Percentiles rank a stretch among this genome's conserved stretches.
Conservation (phyloP, 2,329 filamentous ascomycete genomes). For the Aspergillus phoenicis region DNA sequence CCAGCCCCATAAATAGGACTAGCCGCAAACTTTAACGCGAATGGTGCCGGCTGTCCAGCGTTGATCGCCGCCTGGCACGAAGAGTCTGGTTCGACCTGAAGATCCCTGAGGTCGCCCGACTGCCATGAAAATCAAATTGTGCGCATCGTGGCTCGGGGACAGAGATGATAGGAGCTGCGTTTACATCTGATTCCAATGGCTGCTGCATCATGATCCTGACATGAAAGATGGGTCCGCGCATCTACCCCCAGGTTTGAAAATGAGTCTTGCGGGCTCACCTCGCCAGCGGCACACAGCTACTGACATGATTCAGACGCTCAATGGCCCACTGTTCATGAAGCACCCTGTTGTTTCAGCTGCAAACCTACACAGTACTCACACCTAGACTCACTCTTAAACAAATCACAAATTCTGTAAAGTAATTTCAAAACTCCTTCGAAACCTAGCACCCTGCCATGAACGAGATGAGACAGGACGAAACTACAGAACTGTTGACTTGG, state of each 20-base stretch:
- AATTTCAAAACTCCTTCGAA: neutral
- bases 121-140: neutral
- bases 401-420: neutral
- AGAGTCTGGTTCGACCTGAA: neutral
- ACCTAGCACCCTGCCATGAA: neutral
- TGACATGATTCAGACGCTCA: neutral
- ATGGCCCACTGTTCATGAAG: neutral
- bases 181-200: neutral
- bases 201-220: neutral
- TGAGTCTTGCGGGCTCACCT: neutral
- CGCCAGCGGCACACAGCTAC: neutral
- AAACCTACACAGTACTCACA: neutral
- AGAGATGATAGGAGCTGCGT: neutral
- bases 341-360: conserved; percentile 1
- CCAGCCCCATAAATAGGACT: neutral
- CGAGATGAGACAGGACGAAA: neutral
- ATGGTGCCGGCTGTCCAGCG: neutral
- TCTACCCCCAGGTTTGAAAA: neutral
- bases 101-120: neutral
- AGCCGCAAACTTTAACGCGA: neutral
- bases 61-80: neutral
- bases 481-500: neutral
- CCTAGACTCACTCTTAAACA: neutral
- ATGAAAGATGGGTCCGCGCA: neutral
- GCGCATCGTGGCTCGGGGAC: neutral